Evolutionary conservation across 108 stramenopile species (phyloP).

Genomic region (Parmales sp.): DNA sequence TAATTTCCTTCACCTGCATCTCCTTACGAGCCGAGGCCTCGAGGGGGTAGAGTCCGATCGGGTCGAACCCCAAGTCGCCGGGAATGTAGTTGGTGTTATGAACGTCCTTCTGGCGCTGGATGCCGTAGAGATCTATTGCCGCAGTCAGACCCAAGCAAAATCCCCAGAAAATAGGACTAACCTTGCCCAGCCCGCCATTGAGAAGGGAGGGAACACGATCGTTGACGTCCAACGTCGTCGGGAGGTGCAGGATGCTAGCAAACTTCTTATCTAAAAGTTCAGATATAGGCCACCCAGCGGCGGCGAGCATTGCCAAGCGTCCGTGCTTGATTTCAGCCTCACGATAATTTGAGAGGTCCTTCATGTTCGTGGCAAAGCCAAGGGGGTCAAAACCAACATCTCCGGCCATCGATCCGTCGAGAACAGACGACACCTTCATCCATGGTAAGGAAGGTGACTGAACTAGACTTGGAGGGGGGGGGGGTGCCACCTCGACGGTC

Average conservation of each 20-base stretch:
- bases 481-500: too few species aligned
- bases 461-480: too few species aligned
- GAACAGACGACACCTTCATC: conserved; percentile 5
- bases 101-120: conserved; percentile 28
- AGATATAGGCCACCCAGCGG: conserved; percentile 76
- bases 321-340: conserved; percentile 87
- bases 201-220: conserved; percentile 67
- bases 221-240: conserved; percentile 36
- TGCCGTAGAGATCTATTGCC: conserved; percentile 58
- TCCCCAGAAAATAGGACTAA: conserved; percentile 71
- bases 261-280: conserved; percentile 68
- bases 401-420: conserved; percentile 62
- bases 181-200: conserved; percentile 76
- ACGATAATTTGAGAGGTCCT: conserved; percentile 44
- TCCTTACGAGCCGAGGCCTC: conserved; percentile 39
- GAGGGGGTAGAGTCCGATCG: conserved; percentile 61
- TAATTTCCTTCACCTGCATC: conserved; percentile 70
- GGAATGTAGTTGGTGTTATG: conserved; percentile 38
- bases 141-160: conserved; percentile 46
- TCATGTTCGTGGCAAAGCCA: conserved; percentile 53
- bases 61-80: conserved; percentile 77
- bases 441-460: too few species aligned
- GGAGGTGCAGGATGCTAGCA: conserved; percentile 43
- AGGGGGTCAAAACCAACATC: conserved; percentile 88
- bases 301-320: conserved; percentile 77